These are phyloP conservation scores for Nephelium lappaceum DNA, from an alignment of 345 rosid species.

Conservation along the genomic window DNA sequence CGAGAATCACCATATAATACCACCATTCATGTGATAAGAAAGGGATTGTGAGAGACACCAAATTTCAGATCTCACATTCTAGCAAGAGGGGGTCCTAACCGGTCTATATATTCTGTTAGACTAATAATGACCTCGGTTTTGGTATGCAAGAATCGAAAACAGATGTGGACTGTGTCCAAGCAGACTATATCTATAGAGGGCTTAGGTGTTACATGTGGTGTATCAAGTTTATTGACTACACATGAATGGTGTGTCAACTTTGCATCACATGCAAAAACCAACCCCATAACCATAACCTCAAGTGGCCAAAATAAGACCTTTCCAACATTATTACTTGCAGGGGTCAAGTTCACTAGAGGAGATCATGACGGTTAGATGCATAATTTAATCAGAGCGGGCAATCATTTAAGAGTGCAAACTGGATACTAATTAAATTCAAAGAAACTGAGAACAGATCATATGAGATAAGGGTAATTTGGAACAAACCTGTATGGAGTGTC, in stretches of 20 bases:
- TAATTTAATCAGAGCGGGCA: neutral
- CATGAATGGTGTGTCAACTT: neutral
- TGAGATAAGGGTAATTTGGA: neutral
- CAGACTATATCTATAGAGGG: neutral
- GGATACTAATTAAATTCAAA: neutral
- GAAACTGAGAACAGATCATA: neutral
- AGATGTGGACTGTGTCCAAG: neutral
- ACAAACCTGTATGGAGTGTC: conserved; percentile 51
- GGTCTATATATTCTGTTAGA: too few species aligned
- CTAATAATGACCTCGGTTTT: neutral
- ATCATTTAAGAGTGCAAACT: neutral
- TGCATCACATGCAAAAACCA: neutral
- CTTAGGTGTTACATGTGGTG: neutral
- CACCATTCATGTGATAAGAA: too few species aligned
- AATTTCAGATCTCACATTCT: too few species aligned
- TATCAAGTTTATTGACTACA: neutral
- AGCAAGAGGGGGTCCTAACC: too few species aligned
- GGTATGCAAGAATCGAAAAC: neutral
- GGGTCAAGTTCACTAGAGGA: neutral
- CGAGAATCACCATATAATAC: too few species aligned
- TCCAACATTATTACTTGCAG: neutral
- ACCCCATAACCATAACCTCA: neutral
- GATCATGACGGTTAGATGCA: neutral
- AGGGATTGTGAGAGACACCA: too few species aligned
- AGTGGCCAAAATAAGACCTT: neutral